Evolutionary conservation across 805 yeast genomes (phyloP).

Genomic region (Saccharomycopsis babjevae): DNA sequence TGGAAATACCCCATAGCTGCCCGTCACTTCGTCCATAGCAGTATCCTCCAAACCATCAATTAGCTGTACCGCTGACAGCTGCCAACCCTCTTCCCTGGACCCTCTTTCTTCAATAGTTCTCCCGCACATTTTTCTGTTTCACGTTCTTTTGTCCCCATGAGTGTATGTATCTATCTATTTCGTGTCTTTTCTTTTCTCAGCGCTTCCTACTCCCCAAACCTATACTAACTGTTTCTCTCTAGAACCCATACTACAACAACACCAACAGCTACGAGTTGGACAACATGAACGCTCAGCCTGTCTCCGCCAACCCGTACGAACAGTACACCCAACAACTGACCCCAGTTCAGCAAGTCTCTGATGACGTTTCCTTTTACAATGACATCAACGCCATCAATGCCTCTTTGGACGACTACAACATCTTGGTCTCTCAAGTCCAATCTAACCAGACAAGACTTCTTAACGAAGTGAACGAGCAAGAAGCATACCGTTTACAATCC

Average conservation of each 20-base stretch:
- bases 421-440: slow-evolving; percentile 58
- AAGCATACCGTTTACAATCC: slow-evolving; percentile 55
- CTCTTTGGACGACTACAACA: slow-evolving; percentile 60
- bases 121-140: too few species aligned
- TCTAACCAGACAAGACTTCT: slow-evolving; percentile 59
- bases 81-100: too few species aligned
- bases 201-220: not conserved
- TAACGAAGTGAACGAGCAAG: slow-evolving; percentile 63
- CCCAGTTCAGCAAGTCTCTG: slow-evolving; percentile 26
- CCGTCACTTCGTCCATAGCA: too few species aligned
- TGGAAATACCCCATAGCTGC: too few species aligned
- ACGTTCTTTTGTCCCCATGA: not conserved
- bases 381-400: slow-evolving; percentile 60
- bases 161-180: not conserved
- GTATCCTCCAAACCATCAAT: too few species aligned
- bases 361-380: slow-evolving; percentile 57
- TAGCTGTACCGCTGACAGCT: too few species aligned
- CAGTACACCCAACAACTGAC: not conserved
- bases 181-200: not conserved
- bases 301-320: not conserved
- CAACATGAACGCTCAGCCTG: not conserved
- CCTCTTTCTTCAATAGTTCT: too few species aligned
- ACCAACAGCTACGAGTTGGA: not conserved
- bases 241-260: slow-evolving; percentile 5
- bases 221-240: not conserved